Base-by-base conservation (phyloP, 257 asterid species). In the Thymus mandschuricus region DNA sequence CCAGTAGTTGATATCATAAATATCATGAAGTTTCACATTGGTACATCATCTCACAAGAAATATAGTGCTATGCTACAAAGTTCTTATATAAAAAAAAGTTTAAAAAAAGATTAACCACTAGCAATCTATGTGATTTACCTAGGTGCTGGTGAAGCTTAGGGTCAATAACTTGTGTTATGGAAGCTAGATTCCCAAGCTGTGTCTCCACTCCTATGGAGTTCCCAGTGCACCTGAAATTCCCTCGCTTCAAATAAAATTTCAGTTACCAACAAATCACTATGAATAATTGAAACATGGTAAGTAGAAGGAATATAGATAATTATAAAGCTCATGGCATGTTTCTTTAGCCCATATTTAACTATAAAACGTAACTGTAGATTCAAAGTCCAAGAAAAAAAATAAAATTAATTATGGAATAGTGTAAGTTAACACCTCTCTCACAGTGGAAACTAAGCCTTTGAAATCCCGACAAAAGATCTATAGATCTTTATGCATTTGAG, bases 61-160 rank as follows among this genome's bases (percentile, higher is more conserved):
- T 21, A 21, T 21, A 21, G 21, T 21, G 21, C 21, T 21, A 21
- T 21, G 21, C 21, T 21, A 21, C 21, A 34, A 51, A 61, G 55
- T 71, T 48, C 10, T 38, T 4, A 46, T 0, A 45, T 27, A 62
- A 78, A 29, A 62, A 78, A 29, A 57, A 43, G 57, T 52, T n/a
- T 33, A 38, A 57, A 46, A 10, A 68, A 40, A 67, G 69, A 79
- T n/a, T 10, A 46, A 60, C 4, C 31, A 63, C 30, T 10, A 28
- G 28, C 48, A 69, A 64, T 12, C 51, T 38, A 40, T 63, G 70
- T 60, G 57, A 45, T 46, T 60, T 91, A 94, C 99, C 99, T 75
- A 94, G 80, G 88, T 94, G 99, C 71, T 82, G 88, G 76, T 94
- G 99, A 81, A 94, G 97, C 80, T 94, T 94, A 62, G 99, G 99